phyloP scores from a whole-genome alignment of 2,329 filamentous ascomycete species.

The Hymenoscyphus fraxineus region DNA sequence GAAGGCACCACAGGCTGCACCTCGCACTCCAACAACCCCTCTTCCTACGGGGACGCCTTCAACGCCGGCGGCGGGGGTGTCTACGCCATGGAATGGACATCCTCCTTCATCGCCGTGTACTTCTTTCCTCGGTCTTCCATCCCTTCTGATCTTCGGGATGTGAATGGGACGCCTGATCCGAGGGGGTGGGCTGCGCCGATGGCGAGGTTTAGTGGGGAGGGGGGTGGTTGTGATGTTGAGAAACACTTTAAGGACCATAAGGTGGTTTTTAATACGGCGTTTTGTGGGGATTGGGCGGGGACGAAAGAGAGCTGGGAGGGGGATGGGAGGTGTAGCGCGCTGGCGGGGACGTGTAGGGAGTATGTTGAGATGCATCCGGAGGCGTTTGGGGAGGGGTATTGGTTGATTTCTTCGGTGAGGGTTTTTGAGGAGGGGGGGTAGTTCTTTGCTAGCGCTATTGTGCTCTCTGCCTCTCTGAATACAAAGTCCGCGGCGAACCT shows the following conservation, averaged over 20 bases:
- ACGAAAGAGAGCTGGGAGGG: slow-evolving; percentile 61
- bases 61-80: slow-evolving; percentile 67
- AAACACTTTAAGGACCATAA: slow-evolving; percentile 66
- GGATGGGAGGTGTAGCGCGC: slow-evolving; percentile 54
- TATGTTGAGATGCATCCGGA: slow-evolving; percentile 69
- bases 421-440: slow-evolving; percentile 64
- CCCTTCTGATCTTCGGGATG: slow-evolving; percentile 54
- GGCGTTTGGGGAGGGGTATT: slow-evolving; percentile 71
- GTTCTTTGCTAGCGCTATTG: too few species aligned
- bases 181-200: slow-evolving; percentile 64
- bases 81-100: slow-evolving; percentile 75
- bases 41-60: slow-evolving; percentile 65
- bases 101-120: slow-evolving; percentile 68
- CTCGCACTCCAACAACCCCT: slow-evolving; percentile 47
- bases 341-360: slow-evolving; percentile 62
- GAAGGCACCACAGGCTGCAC: slow-evolving; percentile 55
- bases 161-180: slow-evolving; percentile 58
- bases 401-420: slow-evolving; percentile 69
- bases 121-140: slow-evolving; percentile 69
- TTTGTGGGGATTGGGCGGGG: slow-evolving; percentile 85
- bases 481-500: too few species aligned
- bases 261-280: slow-evolving; percentile 77
- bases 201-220: slow-evolving; percentile 64
- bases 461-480: too few species aligned
- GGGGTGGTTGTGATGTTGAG: slow-evolving; percentile 67